A percentile compares a stretch with the other conserved stretches of the same genome.
phyloP scores from a whole-genome alignment of 257 asterid species.

The Solanum gandarillasii region DNA sequence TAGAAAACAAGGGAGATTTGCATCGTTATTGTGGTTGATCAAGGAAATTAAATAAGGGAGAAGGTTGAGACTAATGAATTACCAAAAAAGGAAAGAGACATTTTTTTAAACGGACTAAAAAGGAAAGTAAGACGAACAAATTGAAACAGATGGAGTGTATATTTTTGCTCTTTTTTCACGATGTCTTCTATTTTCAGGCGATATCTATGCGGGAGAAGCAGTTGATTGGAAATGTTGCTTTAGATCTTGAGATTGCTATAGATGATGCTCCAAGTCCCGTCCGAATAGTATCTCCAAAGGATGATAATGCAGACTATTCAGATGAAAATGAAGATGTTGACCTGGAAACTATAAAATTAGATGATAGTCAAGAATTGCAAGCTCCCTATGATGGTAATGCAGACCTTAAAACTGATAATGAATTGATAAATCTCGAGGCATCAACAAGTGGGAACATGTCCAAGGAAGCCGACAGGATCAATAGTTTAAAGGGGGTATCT shows the following conservation, averaged over 20 bases:
- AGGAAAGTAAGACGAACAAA: background rate
- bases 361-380: constrained; percentile 22
- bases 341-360: constrained; percentile 7
- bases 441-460: constrained; percentile 5
- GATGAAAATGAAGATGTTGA: constrained; percentile 14
- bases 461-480: constrained; percentile 12
- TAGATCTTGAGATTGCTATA: constrained; percentile 39
- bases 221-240: constrained; percentile 61
- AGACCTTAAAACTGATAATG: constrained; percentile 9
- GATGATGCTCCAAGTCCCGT: constrained; percentile 31
- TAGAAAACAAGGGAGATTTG: background rate
- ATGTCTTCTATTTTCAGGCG: constrained; percentile 36
- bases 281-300: constrained; percentile 56
- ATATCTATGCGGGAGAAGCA: constrained; percentile 66
- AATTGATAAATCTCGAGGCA: constrained; percentile 2
- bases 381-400: constrained; percentile 8
- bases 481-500: constrained; percentile 21
- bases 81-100: background rate
- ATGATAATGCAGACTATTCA: constrained; percentile 15
- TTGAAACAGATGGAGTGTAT: background rate
- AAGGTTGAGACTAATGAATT: background rate
- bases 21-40: background rate
- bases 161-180: background rate
- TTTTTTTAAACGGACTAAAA: no score
- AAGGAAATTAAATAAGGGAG: background rate